These are phyloP conservation scores for Raphanus sativus DNA, from an alignment of 345 rosid species.

Conservation along the genomic window DNA sequence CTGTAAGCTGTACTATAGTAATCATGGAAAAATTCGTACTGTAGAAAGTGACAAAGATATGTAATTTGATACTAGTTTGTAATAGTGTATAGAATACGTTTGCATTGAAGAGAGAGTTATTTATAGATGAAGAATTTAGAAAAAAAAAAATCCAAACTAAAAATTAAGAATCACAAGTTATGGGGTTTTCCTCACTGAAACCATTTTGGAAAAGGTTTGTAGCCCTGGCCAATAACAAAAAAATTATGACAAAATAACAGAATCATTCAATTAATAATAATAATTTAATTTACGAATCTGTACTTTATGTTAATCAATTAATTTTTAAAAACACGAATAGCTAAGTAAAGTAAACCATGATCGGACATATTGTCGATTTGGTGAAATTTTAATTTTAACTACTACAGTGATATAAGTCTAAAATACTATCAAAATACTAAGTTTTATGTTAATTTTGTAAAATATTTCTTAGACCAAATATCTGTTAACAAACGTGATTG, in stretches of 20 bases:
- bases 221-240: not conserved
- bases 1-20: not conserved
- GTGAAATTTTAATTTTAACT: not conserved
- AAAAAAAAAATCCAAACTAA: not conserved
- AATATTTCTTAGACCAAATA: not conserved
- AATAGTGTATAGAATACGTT: not conserved
- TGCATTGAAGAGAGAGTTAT: not conserved
- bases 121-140: no score
- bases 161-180: not conserved
- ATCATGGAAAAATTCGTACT: not conserved
- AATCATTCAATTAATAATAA: not conserved
- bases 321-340: not conserved
- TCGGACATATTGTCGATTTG: not conserved
- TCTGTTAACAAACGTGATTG: conserved; percentile 30
- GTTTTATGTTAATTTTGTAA: not conserved
- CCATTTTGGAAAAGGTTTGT: not conserved
- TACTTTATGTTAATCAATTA: not conserved
- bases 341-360: not conserved
- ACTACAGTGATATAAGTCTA: not conserved
- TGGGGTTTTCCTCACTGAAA: not conserved
- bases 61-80: not conserved
- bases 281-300: not conserved
- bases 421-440: not conserved
- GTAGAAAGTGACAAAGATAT: not conserved
- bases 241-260: no score